Conservation (phyloP, 2,329 filamentous ascomycete genomes). For the Fusarium sp. region DNA sequence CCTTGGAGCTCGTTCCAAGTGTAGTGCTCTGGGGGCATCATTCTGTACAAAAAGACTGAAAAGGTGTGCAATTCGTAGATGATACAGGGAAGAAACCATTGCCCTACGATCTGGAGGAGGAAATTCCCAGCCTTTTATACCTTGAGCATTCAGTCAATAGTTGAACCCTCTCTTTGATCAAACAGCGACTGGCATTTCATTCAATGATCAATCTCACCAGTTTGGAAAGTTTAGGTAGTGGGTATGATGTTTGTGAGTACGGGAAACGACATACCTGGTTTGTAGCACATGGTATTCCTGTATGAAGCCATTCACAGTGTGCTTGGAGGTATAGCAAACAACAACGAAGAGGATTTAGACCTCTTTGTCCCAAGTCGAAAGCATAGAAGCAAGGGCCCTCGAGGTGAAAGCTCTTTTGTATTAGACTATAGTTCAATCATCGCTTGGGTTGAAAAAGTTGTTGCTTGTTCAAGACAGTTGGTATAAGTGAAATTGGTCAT, state of each 20-base stretch:
- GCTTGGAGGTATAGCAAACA: not conserved
- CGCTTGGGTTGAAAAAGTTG: not conserved
- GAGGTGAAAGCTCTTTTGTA: rapidly evolving
- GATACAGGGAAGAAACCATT: not conserved
- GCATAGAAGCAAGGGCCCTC: too few relatives aligned
- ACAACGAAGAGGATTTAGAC: not conserved
- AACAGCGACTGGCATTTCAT: not conserved
- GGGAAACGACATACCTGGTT: not conserved
- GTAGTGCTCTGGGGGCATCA: not conserved
- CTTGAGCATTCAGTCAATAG: not conserved
- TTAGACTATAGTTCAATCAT: too few relatives aligned
- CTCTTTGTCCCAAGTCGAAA: too few relatives aligned
- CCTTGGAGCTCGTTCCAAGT: not conserved
- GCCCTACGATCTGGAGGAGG: not conserved
- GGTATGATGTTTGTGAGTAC: not conserved
- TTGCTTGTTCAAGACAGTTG: not conserved
- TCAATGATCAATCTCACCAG: not conserved
- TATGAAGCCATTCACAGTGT: rapidly evolving
- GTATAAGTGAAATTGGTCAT: not conserved
- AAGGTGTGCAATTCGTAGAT: not conserved
- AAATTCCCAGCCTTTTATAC: not conserved
- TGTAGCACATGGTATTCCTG: not conserved
- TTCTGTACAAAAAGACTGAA: not conserved
- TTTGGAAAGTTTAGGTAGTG: not conserved
- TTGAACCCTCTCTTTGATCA: not conserved